Percentiles rank a stretch among this genome's conserved stretches.
Evolutionary conservation across 2,329 filamentous ascomycete species (phyloP).

Genomic region (Sordariomycetes sp.): DNA sequence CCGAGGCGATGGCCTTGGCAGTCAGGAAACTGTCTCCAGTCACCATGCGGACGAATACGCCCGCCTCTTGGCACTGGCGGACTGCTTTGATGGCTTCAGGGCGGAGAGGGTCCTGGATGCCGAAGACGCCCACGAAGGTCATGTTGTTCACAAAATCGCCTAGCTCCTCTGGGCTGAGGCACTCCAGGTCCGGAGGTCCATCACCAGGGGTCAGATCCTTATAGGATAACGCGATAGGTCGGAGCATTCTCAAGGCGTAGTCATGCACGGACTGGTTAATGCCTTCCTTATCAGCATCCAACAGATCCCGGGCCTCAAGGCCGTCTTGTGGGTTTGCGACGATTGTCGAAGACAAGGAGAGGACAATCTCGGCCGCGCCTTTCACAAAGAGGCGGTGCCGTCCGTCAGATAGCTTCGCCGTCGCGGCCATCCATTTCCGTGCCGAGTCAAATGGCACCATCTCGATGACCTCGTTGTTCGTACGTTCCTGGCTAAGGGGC

Average conservation of each 20-base stretch:
- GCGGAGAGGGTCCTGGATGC: slow-evolving; percentile 59
- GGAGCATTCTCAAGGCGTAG: slow-evolving; percentile 57
- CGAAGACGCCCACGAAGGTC: slow-evolving; percentile 38
- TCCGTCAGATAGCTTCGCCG: slow-evolving; percentile 33
- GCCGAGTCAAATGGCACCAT: slow-evolving; percentile 44
- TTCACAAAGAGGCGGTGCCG: slow-evolving; percentile 42
- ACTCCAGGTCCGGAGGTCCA: slow-evolving; percentile 23
- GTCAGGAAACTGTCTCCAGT: slow-evolving; percentile 40
- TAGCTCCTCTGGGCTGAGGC: not conserved
- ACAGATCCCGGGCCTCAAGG: slow-evolving; percentile 15
- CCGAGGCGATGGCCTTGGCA: slow-evolving; percentile 29
- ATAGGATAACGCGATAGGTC: slow-evolving; percentile 56
- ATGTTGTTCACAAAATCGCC: slow-evolving; percentile 14
- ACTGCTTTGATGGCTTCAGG: slow-evolving; percentile 52
- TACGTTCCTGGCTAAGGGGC: slow-evolving; percentile 31
- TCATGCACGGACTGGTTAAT: slow-evolving; percentile 22
- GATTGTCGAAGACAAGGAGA: slow-evolving; percentile 30
- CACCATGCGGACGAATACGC: slow-evolving; percentile 55
- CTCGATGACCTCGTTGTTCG: slow-evolving; percentile 31
- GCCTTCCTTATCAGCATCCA: slow-evolving; percentile 18
- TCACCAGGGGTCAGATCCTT: slow-evolving; percentile 45
- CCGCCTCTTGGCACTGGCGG: slow-evolving; percentile 48
- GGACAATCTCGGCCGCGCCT: slow-evolving; percentile 45
- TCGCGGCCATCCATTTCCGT: slow-evolving; percentile 45
- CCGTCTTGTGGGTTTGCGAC: slow-evolving; percentile 31